Base-by-base conservation (phyloP, 169 alveolate genomes). In the Plasmodium adleri region DNA sequence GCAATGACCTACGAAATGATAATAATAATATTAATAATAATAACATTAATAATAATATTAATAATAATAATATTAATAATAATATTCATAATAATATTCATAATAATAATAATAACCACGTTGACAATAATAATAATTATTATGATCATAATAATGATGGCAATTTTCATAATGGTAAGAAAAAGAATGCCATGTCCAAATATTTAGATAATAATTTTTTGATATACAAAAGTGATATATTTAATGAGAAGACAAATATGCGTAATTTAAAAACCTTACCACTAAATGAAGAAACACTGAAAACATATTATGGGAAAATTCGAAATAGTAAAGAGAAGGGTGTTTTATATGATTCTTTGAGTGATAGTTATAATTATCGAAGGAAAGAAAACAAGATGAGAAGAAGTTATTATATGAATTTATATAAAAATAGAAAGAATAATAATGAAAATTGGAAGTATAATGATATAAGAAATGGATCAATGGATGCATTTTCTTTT, bases 191-290 rank as follows among this genome's bases (percentile, higher is more conserved):
- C 28, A 13, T 83, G 24, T 49, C 85, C 20, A 83, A 83, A 68
- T 83, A 83, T 50, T 67, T 39, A 72, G 73, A 83, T 83, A 68
- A 83, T 12, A 47, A 83, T 7, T 83, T 83, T 63, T 62, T 83
- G 60, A 83, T 83, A 43, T 83, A 68, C 59, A 83, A 60, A 68
- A 72, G 70, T 39, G 70, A 67, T 8, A 8, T 66, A 54, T 78
- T 56, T 78, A 13, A n/a, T 45, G 78, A 54, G 32, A 66, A 67
- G 20, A 24, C 10, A 54, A 70, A 66, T 10, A 5, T 2, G 54
- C 47, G 24, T 56, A 22, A 66, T 32, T 39, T 15, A 64, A 78
- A 47, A 9, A 28, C 43, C 72, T 26, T 43, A 9, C 43, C 39
- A 58, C 8, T 78, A 58, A 32, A 78, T 64, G 49, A 78, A 17